phyloP scores from a whole-genome alignment of 768 basidiomycete genomes.

The Cystofilobasidium capitatum region DNA sequence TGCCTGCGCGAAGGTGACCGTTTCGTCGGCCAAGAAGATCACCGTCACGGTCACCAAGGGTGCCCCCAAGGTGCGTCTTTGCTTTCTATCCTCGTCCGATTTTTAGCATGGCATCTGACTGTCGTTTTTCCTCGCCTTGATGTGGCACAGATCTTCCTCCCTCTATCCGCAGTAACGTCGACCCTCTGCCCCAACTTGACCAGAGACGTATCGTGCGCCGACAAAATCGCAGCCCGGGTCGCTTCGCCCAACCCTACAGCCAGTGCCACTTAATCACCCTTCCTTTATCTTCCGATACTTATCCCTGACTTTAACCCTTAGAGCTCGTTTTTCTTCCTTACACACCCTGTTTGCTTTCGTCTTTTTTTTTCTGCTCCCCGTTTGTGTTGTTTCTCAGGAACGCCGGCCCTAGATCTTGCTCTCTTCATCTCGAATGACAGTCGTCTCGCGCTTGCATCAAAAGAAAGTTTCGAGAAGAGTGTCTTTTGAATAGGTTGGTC shows the following conservation, averaged over 20 bases:
- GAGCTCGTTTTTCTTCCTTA: not conserved
- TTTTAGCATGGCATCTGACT: not conserved
- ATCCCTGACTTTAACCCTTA: too few species aligned
- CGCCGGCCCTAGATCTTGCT: too few species aligned
- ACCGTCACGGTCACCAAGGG: not conserved
- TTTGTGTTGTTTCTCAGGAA: too few species aligned
- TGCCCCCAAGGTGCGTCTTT: conserved; percentile 9
- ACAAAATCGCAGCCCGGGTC: not conserved
- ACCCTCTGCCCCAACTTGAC: not conserved
- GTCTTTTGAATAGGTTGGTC: too few species aligned
- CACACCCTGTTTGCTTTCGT: not conserved
- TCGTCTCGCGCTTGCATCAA: too few species aligned
- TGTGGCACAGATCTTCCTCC: conserved; percentile 11
- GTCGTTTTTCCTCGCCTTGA: not conserved
- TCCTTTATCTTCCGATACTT: too few species aligned
- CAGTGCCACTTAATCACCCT: not conserved
- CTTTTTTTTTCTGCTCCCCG: not conserved
- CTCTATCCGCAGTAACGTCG: not conserved
- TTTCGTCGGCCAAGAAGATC: not conserved
- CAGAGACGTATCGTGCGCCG: not conserved
- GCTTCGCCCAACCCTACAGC: not conserved
- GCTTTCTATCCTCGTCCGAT: too few species aligned
- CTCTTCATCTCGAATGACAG: too few species aligned
- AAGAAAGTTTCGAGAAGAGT: too few species aligned
- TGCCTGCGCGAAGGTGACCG: not conserved